Evolutionary conservation across 768 basidiomycete genomes (phyloP), one percentile per base, ranked within the genome.

Genomic region (Rhizopogon salebrosus): DNA sequence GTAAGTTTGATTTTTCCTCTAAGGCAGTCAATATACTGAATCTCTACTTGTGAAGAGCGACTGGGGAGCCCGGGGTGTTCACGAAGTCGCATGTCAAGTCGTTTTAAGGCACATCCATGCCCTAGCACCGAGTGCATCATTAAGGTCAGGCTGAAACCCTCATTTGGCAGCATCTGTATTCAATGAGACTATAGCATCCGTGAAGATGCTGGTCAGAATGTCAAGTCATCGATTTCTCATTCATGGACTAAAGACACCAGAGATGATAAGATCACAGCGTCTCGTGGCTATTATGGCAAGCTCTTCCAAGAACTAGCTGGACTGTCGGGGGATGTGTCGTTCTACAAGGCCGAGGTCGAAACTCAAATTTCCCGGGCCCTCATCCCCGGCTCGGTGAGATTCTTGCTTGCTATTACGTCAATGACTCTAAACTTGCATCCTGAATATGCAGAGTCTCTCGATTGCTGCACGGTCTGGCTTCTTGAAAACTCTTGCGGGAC

Each of bases 1-100:
- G 91, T 93, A 70, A 81, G 91, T 73, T 75, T 75, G 75, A 73
- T 78, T 73, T 63, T 58, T 56, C 57, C 61, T 54, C 42, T 57
- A 14, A 16, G 22, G 22, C 5, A 8, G 14, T 18, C 24, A 36
- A 20, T 3, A n/a, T 29, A 37, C 16, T 48, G 35, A 49, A 35
- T 37, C 2, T 20, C 9, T 23, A 11, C 14, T 51, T 10, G n/a
- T 26, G n/a, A 51, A 37, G 55, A 79, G 78, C 75, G 74, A 75
- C 34, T 58, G 63, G 41, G 63, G 61, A 6, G 55, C 55, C 20
- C 61, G 60, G 23, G 83, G 84, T 4, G 63, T 75, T 54, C 91
- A 97, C 62, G 92, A 97, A 62, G 57, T 94, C 10, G 82, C 85
- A 6, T 98, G 95, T 60, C 92, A 98, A 64, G 84, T 82, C 16